Evolutionary conservation across 2,329 filamentous ascomycete species (phyloP), one percentile per base, ranked within the genome.

Genomic region (Chrysoporthe cubensis): DNA sequence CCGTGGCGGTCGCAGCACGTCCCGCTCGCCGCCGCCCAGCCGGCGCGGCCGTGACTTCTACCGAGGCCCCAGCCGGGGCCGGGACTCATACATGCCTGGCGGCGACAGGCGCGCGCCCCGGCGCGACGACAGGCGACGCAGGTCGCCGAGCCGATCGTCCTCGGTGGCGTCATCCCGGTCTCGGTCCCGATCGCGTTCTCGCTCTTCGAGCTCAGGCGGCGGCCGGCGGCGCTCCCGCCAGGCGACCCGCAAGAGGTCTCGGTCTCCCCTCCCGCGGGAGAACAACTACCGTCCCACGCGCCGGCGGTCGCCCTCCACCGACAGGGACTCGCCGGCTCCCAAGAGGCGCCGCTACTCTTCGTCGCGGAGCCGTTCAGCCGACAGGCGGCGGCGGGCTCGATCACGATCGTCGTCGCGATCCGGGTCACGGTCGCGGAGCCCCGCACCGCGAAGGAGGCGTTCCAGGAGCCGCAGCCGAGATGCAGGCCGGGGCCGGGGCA

Each of bases 31-130:
- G 9, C 80, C 80, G 6, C 78, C 80, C 8, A 80, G 82, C 65
- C 77, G 78, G 44, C 79, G 81, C 42, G 81, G 83, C 21, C 76
- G 78, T 13, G 83, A 80, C 61, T 79, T 78, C 13, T 81, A 77
- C 66, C 73, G 76, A 34, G 75, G 74, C 7, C 69, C 71, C 26
- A 71, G 70, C 5, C 73, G 80, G 18, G 68, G 68, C 44, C 79
- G 85, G 60, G 85, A 88, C 70, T 82, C 82, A 68, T 86, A 89
- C 69, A 80, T 86, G 46, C 86, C 86, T 1, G 79, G 82, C 32
- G 63, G 70, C n/a, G 81, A 80, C n/a, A 79, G 79, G 61, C 81
- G 81, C 58, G 78, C 78, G n/a, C 76, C 72, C 7, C 71, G 64
- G 21, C 75, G 79, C 18, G 79, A 80, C 68, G 78, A 79, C 65